A percentile compares a stretch with the other conserved stretches of the same genome.
Conservation (phyloP, 768 basidiomycete species). For the Xerocomellus chrysenteron region DNA sequence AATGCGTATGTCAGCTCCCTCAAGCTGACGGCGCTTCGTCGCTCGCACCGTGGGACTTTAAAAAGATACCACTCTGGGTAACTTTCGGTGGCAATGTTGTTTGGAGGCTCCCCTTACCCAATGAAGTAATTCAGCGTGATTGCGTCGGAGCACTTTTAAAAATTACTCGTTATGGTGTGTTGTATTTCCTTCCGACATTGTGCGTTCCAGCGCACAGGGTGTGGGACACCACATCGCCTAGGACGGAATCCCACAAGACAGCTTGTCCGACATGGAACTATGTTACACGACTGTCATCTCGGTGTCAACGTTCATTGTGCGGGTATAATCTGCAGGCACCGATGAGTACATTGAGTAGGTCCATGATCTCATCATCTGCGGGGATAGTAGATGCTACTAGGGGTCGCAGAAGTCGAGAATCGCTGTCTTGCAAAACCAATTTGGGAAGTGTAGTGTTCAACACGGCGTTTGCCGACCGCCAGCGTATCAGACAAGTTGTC, state of each 20-base stretch:
- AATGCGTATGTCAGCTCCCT: constrained; percentile 30
- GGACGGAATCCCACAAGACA: background rate
- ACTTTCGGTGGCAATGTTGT: constrained; percentile 22
- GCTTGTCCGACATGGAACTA: background rate
- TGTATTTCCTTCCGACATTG: constrained; percentile 1
- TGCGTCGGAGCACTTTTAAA: constrained; percentile 15
- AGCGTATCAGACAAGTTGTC: too few relatives aligned
- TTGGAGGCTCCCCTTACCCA: constrained; percentile 2
- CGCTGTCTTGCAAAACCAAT: constrained; percentile 2
- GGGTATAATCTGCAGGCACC: too few relatives aligned
- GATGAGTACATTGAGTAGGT: too few relatives aligned
- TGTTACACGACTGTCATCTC: too few relatives aligned
- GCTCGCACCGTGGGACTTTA: background rate
- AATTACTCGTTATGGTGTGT: constrained; percentile 23
- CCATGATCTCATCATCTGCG: too few relatives aligned
- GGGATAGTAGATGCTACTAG: too few relatives aligned
- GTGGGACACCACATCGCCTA: background rate
- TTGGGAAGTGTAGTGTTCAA: background rate
- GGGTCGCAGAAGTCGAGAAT: background rate
- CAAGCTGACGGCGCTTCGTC: constrained; percentile 6
- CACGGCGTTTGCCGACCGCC: constrained; percentile 7
- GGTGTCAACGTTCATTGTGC: too few relatives aligned
- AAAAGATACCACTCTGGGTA: constrained; percentile 25
- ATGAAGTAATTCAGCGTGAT: constrained; percentile 22
- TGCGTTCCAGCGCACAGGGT: background rate